These are phyloP conservation scores for Leucosporidium scottii DNA, from an alignment of 768 basidiomycete species.

Conservation along the genomic window DNA sequence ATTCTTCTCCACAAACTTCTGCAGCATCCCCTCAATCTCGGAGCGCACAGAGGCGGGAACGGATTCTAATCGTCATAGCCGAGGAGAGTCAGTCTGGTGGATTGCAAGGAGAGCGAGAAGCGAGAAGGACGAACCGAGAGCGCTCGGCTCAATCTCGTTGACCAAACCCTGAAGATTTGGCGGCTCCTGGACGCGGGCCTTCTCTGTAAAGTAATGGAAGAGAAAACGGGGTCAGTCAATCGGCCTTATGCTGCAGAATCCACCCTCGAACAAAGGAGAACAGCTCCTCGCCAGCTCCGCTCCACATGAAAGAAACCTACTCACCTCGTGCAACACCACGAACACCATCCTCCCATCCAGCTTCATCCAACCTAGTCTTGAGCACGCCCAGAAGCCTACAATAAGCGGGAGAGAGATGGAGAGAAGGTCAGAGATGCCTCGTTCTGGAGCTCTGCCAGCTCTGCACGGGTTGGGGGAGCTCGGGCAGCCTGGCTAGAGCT, in stretches of 20 bases:
- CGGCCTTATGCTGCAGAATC: background rate
- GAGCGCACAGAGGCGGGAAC: conserved; percentile 14
- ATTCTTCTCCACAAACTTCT: conserved; percentile 29
- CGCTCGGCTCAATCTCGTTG: conserved; percentile 74
- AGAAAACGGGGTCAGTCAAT: background rate
- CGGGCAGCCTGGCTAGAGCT: background rate
- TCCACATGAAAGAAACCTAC: background rate
- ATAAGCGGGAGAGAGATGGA: too few relatives aligned
- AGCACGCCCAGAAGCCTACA: conserved; percentile 54
- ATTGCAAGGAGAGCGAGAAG: too few relatives aligned
- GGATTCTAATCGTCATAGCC: background rate
- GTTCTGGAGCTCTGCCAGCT: too few relatives aligned
- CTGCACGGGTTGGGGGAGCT: too few relatives aligned
- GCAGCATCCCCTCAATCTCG: conserved; percentile 28
- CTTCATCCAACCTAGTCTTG: conserved; percentile 85
- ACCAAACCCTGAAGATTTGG: conserved; percentile 87
- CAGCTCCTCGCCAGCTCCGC: background rate
- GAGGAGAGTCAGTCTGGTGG: too few relatives aligned
- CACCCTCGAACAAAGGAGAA: too few relatives aligned
- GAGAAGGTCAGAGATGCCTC: background rate
- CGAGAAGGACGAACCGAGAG: conserved; percentile 36
- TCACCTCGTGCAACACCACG: conserved; percentile 51
- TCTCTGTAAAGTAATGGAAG: conserved; percentile 53
- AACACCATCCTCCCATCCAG: conserved; percentile 75
- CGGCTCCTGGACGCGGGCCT: conserved; percentile 90